Evolutionary conservation across 805 yeast genomes (phyloP).

Genomic region (Monosporozyma unispora): DNA sequence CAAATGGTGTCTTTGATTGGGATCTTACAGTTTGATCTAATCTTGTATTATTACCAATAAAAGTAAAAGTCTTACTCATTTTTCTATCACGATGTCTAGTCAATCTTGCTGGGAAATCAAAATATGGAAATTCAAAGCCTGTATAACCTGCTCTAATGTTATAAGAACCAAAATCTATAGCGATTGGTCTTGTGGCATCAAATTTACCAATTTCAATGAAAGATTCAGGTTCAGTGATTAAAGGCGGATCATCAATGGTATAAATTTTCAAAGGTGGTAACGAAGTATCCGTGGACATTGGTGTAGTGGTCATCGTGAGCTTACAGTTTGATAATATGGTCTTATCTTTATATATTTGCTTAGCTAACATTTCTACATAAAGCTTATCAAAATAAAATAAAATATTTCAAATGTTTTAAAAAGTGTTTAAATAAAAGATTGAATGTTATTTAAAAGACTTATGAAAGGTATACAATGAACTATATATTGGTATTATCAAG

Average conservation of each 20-base stretch:
- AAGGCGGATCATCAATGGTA: conserved; percentile 22
- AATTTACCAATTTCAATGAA: conserved; percentile 25
- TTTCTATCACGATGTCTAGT: conserved; percentile 76
- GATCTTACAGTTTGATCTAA: conserved; percentile 62
- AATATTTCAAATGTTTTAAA: no score
- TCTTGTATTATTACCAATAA: conserved; percentile 75
- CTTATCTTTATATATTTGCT: no score
- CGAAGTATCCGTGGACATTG: conserved; percentile 22
- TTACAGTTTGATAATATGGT: no score
- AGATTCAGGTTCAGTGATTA: conserved; percentile 27
- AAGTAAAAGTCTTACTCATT: conserved; percentile 48
- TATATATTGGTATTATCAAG: background rate
- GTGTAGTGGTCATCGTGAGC: background rate
- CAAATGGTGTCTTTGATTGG: conserved; percentile 71
- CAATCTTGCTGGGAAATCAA: conserved; percentile 57
- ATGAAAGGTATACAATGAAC: background rate
- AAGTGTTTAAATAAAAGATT: no score
- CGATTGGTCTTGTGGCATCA: conserved; percentile 52
- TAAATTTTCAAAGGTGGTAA: conserved; percentile 23
- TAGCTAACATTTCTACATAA: no score
- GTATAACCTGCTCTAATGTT: conserved; percentile 52
- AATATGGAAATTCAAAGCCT: conserved; percentile 39
- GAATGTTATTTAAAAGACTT: background rate
- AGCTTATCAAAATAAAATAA: no score
- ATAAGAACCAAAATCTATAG: conserved; percentile 75